These are phyloP conservation scores for Amaranthus tricolor DNA, from an alignment of 179 eudicot species.

Conservation along the genomic window DNA sequence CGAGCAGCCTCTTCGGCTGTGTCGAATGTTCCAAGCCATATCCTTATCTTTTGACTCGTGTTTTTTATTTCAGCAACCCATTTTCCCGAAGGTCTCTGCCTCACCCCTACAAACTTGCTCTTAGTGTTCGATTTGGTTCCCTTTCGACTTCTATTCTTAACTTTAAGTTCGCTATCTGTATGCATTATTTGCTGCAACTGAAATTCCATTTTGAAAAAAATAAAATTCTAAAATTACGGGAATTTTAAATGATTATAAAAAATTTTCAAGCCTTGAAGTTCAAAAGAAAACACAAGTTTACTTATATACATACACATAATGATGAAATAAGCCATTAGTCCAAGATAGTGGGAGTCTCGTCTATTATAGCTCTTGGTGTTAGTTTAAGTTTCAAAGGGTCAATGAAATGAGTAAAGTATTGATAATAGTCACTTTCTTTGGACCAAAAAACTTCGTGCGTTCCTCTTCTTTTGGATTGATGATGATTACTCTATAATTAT, in stretches of 20 bases:
- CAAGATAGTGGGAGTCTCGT: slow-evolving; percentile 21
- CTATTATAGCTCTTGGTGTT: neutral
- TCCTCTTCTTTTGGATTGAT: slow-evolving; percentile 8
- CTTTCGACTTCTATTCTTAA: slow-evolving; percentile 16
- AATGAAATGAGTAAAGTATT: slow-evolving; percentile 18
- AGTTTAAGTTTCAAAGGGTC: slow-evolving; percentile 7
- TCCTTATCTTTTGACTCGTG: slow-evolving; percentile 74
- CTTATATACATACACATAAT: slow-evolving; percentile 7
- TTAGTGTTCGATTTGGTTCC: slow-evolving; percentile 15
- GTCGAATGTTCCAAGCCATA: slow-evolving; percentile 85
- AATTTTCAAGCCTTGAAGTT: neutral
- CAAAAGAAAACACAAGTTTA: neutral
- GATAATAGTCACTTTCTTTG: slow-evolving; percentile 9
- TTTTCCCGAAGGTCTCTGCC: slow-evolving; percentile 83
- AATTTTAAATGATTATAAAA: neutral
- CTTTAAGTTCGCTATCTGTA: slow-evolving; percentile 27
- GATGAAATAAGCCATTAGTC: neutral
- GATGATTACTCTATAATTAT: neutral
- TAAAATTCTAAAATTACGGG: neutral
- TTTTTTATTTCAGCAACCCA: slow-evolving; percentile 91
- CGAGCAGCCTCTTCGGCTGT: slow-evolving; percentile 81
- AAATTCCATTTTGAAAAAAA: slow-evolving; percentile 40
- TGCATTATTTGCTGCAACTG: slow-evolving; percentile 31
- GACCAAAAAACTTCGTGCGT: slow-evolving; percentile 17
- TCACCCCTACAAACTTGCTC: slow-evolving; percentile 67